These are phyloP conservation scores for Lunasporangiospora selenospora DNA, from an alignment of 192 early-diverging fungal genomes.

Conservation along the genomic window DNA sequence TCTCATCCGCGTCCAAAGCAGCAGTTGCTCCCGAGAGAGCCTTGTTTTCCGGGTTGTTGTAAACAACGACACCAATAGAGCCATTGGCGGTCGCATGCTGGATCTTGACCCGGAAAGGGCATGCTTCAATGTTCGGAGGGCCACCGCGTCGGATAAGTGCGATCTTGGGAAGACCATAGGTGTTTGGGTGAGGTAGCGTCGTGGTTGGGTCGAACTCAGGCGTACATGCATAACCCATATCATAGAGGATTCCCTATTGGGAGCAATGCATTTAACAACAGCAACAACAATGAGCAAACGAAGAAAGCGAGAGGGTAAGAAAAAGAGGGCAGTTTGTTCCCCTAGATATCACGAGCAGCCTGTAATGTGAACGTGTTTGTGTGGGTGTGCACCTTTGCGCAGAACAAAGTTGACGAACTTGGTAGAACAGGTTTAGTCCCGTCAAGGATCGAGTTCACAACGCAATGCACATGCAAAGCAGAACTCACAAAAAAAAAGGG, in stretches of 20 bases:
- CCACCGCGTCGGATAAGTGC: conserved; percentile 26
- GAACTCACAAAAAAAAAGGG: no score
- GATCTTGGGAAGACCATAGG: conserved; percentile 17
- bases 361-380: no score
- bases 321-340: no score
- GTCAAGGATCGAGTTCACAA: no score
- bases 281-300: no score
- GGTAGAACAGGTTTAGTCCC: no score
- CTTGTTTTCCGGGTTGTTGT: conserved; percentile 25
- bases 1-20: neutral
- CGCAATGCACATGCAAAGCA: no score
- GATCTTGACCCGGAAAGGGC: conserved; percentile 46
- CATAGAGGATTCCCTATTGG: conserved; percentile 24
- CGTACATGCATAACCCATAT: conserved; percentile 32
- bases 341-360: no score
- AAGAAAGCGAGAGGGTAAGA: neutral
- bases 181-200: conserved; percentile 8
- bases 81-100: conserved; percentile 34
- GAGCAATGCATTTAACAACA: neutral
- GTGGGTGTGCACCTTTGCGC: no score
- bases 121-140: conserved; percentile 7
- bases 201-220: conserved; percentile 10
- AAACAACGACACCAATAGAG: conserved; percentile 45
- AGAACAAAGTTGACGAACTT: no score
- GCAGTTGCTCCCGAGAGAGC: conserved; percentile 13